Evolutionary conservation across 768 basidiomycete genomes (phyloP), one percentile per base, ranked within the genome.

Genomic region (Agrocybe chaxingu): DNA sequence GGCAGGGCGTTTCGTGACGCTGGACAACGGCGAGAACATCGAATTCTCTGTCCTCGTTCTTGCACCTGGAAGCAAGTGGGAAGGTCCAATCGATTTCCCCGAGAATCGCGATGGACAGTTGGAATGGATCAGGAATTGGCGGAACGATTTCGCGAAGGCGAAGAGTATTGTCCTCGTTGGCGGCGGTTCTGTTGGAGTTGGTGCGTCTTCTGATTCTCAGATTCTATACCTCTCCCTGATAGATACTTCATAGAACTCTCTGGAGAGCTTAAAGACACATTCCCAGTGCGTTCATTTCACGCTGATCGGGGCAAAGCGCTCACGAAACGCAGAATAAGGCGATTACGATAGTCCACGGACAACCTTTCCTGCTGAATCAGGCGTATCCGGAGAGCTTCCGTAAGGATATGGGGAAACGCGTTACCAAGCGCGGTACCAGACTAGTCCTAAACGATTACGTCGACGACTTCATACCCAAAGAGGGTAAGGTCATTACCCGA

Each of bases 271-370:
- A 71, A 70, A 39, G 72, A 77, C 29, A 47, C 62, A 2, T 70
- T 61, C 48, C 68, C 72, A 12, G 74, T 75, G 51, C 11, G 72
- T 64, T 6, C 12, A 16, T 29, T 18, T 7, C 42, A 4, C 41
- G 13, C 36, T 32, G 7, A 1, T 34, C 1, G 2, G 2, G 10
- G 3, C 19, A 7, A 24, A 31, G 73, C 3, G 67, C 72, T 45
- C 54, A 64, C 32, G 7, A 37, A 12, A 8, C 45, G 4, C 34
- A 76, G 74, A 55, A 56, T 11, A 83, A 77, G 53, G 62, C 68
- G 32, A 73, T 88, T 11, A 84, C 84, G 12, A 73, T 89, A 41
- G 76, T 89, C 8, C 87, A 88, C 8, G 70, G 73, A 24, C 67
- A 74, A 24, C 52, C 57, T 0, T 64, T 72, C 18, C 74, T 85